Evolutionary conservation across 78 protist species (phyloP), one percentile per base, ranked within the genome.

Genomic region (Pelomyxa schiedti): DNA sequence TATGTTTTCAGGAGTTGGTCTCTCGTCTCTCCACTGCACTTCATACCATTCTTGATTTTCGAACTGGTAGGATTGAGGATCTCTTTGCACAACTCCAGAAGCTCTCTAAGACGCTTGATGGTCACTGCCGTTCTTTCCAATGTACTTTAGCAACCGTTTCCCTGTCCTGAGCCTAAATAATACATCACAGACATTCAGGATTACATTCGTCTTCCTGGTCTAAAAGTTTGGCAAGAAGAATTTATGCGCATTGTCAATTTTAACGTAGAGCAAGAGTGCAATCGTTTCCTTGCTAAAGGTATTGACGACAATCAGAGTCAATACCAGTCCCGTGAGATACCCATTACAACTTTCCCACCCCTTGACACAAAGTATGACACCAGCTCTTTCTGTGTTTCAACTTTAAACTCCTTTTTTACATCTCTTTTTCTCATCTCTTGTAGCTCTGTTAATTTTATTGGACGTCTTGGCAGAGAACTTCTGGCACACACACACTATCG

Each of bases 201-300:
- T 84, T 94, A 94, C 80, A 88, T 94, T 28, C 81, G 83, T 63
- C 83, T 94, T 36, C 83, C 87, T 75, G 97, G 96, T 24, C 70
- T 95, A 26, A 36, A 72, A 38, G 78, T 95, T 40, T 94, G 98
- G 98, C 96, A 87, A 75, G 97, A 95, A 35, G 98, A 95, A 52
- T 86, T 95, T 37, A 77, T 91, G 5, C 66, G 97, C 52, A 86
- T 95, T 65, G 74, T 95, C 58, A 84, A 90, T 72, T 92, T 75
- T 81, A 83, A 90, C 75, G 95, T 95, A n/a, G 97, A 95, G 72
- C 96, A 80, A 69, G 95, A 91, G 70, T 93, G 95, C 81, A 88
- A 86, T 77, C 35, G 42, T 41, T 96, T 92, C 75, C 77, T 95
- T 36, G 85, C 76, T 64, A 93, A 88, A 39, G 86, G 91, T 69